Evolutionary conservation across 805 yeast species (phyloP), one percentile per base, ranked within the genome.

Genomic region (Zygoascus ofunaensis): DNA sequence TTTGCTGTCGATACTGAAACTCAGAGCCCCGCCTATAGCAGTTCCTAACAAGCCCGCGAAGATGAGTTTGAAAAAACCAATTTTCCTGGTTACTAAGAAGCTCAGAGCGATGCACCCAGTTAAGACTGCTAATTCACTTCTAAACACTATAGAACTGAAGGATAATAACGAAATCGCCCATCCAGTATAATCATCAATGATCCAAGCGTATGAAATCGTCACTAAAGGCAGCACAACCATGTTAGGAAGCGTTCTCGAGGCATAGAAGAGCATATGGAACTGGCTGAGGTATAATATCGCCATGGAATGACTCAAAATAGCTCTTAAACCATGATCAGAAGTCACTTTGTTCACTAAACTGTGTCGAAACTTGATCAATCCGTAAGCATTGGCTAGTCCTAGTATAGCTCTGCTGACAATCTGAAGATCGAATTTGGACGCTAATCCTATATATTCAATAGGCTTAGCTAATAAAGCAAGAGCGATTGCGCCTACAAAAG

Each of bases 221-320:
- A 81, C 80, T 32, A 85, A 56, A 2, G 97, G 96, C 43, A 90
- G 65, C 2, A 83, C 87, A 14, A 75, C 58, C 46, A 89, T 65
- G 62, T 90, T 90, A n/a, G 97, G 96, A 46, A 90, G 68, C 0
- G 94, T 77, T 52, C 97, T 71, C 2, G 95, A 72, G n/a, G 84
- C 70, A 59, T 90, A 90, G 65, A 69, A 90, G 48, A 81, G 63
- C 17, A 86, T 49, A 59, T 90, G 97, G 65, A 89, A 90, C 59
- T 87, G 92, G 5, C 82, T 61, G 45, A 74, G 62, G 34, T 71
- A 68, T 45, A 87, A 70, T 2, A 82, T 46, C 10, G 22, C 32
- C 19, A 73, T 65, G 56, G 72, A 86, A 82, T 85, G 82, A 19
- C 50, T 54, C 33, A 49, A 35, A 28, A 43, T 20, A 4, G n/a